phyloP scores from a whole-genome alignment of 306 rosid species.

The Urtica urens region DNA sequence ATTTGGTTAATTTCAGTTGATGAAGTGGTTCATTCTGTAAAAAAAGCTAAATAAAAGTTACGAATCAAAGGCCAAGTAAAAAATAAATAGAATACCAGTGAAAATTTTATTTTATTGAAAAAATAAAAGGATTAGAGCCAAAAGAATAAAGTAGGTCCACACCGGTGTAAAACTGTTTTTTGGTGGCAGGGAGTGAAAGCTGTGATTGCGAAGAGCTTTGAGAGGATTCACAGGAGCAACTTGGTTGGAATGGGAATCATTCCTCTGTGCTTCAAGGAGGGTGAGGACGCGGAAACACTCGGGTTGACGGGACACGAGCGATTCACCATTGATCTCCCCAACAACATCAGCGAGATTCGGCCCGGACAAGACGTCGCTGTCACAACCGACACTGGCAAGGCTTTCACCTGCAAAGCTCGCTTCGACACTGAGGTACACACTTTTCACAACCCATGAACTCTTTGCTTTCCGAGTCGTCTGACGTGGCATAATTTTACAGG shows the following conservation, averaged over 20 bases:
- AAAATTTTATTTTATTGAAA: no score
- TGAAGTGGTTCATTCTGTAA: no score
- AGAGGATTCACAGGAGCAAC: conserved; percentile 92
- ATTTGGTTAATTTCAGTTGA: no score
- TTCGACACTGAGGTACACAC: conserved; percentile 77
- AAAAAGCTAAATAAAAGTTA: no score
- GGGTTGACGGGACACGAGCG: conserved; percentile 93
- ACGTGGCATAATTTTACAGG: conserved; percentile 45
- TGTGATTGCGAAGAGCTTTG: conserved; percentile 79
- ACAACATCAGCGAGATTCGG: conserved; percentile 47
- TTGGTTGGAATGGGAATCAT: conserved; percentile 91
- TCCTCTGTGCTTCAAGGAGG: conserved; percentile 82
- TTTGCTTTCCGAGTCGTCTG: no score
- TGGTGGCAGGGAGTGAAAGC: conserved; percentile 79
- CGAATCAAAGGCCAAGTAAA: no score
- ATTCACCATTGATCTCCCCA: conserved; percentile 76
- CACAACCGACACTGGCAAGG: conserved; percentile 66
- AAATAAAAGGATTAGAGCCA: no score
- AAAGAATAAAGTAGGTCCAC: no score
- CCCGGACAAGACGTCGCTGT: conserved; percentile 90
- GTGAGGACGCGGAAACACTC: conserved; percentile 73
- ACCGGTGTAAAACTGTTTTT: no score
- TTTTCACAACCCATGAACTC: neutral
- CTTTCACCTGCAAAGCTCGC: conserved; percentile 69
- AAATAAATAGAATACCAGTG: no score